Conservation (phyloP, 805 yeast genomes). For the Nakazawaea ishiwadae region DNA sequence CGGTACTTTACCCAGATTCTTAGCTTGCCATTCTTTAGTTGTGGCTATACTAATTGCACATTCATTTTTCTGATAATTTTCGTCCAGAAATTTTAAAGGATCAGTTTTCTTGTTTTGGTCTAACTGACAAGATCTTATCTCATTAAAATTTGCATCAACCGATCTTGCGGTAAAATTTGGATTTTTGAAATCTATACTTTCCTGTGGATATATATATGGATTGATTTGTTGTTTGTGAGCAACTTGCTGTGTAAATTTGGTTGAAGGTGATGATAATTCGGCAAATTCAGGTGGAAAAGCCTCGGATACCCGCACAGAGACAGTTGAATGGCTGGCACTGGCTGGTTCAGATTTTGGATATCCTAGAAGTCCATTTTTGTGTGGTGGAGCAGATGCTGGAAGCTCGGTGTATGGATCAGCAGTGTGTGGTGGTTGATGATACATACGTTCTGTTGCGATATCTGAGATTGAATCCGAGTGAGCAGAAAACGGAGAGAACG, state of each 20-base stretch:
- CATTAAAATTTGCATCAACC: neutral
- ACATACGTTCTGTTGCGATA: too few species aligned
- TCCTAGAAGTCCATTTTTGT: too few species aligned
- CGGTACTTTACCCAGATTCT: constrained; percentile 29
- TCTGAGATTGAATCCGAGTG: too few species aligned
- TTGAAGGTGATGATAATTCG: neutral
- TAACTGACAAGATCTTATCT: neutral
- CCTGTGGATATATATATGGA: constrained; percentile 3
- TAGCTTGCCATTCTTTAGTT: constrained; percentile 44
- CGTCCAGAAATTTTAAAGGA: constrained; percentile 11
- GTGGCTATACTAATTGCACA: constrained; percentile 79
- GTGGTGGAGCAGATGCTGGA: too few species aligned
- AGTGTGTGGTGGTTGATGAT: too few species aligned
- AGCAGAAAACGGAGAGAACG: neutral
- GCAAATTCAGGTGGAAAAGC: neutral
- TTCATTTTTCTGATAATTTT: constrained; percentile 44
- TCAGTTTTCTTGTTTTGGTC: neutral
- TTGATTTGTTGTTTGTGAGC: neutral
- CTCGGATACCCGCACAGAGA: too few species aligned
- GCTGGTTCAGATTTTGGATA: too few species aligned
- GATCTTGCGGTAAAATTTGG: neutral
- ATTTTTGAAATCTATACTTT: neutral
- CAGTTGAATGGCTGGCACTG: too few species aligned
- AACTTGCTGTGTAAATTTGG: neutral
- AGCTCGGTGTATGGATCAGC: too few species aligned